Conservation (phyloP, 73 alveolate species). For the Paramecium sexaurelia region DNA sequence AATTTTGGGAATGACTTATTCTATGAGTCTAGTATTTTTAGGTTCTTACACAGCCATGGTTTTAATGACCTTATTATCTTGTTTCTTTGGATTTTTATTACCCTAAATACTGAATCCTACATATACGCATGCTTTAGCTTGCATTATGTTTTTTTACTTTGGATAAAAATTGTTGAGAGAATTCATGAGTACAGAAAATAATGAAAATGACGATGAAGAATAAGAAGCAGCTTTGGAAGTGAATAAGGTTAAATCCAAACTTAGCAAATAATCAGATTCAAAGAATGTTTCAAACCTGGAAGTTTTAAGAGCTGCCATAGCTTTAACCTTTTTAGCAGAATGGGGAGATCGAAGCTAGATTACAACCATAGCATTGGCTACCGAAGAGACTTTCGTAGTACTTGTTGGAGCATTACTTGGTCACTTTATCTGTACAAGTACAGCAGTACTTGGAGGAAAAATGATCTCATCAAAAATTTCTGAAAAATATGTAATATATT, state of each 20-base stretch:
- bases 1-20: conserved; percentile 16
- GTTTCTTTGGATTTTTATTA: conserved; percentile 14
- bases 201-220: conserved; percentile 29
- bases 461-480: not conserved
- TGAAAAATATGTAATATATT: not conserved
- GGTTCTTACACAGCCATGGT: conserved; percentile 33
- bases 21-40: not conserved
- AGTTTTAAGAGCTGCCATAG: not conserved
- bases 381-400: conserved; percentile 2
- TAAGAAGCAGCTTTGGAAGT: conserved; percentile 17
- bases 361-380: conserved; percentile 72
- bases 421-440: not conserved
- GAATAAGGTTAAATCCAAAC: not conserved
- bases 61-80: not conserved
- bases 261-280: not conserved
- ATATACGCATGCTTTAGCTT: not conserved
- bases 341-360: conserved; percentile 77
- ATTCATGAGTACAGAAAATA: not conserved
- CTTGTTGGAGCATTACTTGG: not conserved
- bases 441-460: conserved; percentile 38
- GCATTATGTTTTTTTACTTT: not conserved
- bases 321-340: conserved; percentile 71
- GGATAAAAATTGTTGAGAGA: not conserved
- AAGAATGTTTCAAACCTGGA: not conserved
- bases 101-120: not conserved